Evolutionary conservation across 495 filamentous ascomycete species (phyloP), one percentile per base, ranked within the genome.

Genomic region (Articulospora tetracladia): DNA sequence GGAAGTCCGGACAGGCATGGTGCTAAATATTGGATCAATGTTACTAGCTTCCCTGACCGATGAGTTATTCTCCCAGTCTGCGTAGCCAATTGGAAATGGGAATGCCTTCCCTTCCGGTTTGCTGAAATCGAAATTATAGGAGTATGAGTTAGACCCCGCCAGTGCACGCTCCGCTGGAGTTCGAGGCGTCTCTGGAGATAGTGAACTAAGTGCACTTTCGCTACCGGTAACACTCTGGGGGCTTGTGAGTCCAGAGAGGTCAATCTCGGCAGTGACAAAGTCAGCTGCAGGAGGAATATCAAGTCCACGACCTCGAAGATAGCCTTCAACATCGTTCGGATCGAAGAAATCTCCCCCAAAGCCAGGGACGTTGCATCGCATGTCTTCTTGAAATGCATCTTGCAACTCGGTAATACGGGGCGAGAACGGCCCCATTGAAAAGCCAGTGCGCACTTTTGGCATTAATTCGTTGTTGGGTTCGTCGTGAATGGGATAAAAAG

Each of bases 271-370:
- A 25, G 74, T 82, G 22, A 80, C 76, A 68, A 72, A 81, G 44
- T 79, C 82, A 4, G 79, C 76, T 8, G 73, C 68, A 0, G 78
- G 72, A 1, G 83, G 77, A 32, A 88, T 81, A 19, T 73, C 65
- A 19, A 89, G 74, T 0, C 85, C 85, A 28, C 80, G 76, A 67
- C 83, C 74, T 55, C 74, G 72, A 19, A 93, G 77, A 69, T 86
- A 91, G 11, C 83, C 75, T 70, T 92, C 86, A 4, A 91, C 83
- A 65, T 92, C 90, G 50, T 83, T 76, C 4, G 86, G 76, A 62
- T 92, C 87, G 62, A 88, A 87, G 79, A 86, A 93, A 52, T 90
- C 87, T 23, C 88, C 86, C 39, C 83, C 77, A 67, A 85, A 78
- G 0, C 80, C 82, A 8, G 75, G 68, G 20, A 76, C 58, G 20